Base-by-base conservation (phyloP, 176 grass and related monocot genomes). In the Lolium perenne region DNA sequence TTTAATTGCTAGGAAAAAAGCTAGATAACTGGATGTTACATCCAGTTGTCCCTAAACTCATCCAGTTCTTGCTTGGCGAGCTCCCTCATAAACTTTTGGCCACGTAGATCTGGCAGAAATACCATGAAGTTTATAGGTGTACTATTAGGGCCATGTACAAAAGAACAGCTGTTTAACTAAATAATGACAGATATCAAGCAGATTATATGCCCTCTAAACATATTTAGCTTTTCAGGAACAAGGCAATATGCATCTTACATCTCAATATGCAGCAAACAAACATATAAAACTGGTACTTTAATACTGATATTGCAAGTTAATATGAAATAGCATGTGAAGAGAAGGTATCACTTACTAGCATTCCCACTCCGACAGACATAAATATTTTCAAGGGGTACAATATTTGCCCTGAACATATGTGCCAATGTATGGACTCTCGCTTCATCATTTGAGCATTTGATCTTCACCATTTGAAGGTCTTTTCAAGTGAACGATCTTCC, bases 401-500 rank as follows among this genome's bases (percentile, higher is more conserved):
- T 73, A 68, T 85, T 85, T 25, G 12, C 83, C 2, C 13, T 55
- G 35, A 85, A 85, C 60, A 85, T 18, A 4, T 78, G 8, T 51
- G 60, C 83, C 61, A 85, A 29, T 4, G 7, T 26, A 56, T 85
- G 73, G 29, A 85, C 60, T 75, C 47, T 77, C 0, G 0, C 2
- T 13, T 79, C 84, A 59, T 79, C n/a, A 51, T 79, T 69, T 5
- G 10, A 86, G 11, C 84, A 79, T 79, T 69, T 79, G 6, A 86
- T 79, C 61, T 71, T 86, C 38, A 79, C 76, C 22, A 86, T 59
- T 57, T 4, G 12, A 86, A 79, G 84, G 1, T 71, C 38, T 60
- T 43, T 20, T 23, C 84, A 79, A 43, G 48, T 26, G 61, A 85
- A 86, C 4, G 84, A 71, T 80, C 64, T 80, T 2, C 54, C 25